Conservation (phyloP, 306 rosid genomes). For the Vachellia pachyceras region DNA sequence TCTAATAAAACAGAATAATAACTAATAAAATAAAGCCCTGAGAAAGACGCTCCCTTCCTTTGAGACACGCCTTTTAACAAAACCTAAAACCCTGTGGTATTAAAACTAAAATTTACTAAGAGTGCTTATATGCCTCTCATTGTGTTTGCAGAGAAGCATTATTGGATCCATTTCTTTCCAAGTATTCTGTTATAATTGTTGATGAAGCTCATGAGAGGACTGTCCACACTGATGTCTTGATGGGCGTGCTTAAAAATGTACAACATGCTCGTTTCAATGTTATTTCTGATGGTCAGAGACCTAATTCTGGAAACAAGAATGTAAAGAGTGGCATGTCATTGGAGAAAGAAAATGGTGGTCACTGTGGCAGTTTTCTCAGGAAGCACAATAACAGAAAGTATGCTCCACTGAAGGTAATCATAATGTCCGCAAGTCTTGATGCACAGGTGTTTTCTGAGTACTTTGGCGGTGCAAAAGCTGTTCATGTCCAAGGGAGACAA, state of each 20-base stretch:
- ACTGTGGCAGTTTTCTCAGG: conserved; percentile 49
- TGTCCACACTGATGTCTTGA: conserved; percentile 88
- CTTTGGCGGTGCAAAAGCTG: conserved; percentile 83
- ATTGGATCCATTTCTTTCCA: conserved; percentile 85
- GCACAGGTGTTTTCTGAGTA: conserved; percentile 86
- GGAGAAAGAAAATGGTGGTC: conserved; percentile 54
- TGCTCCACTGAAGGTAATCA: conserved; percentile 75
- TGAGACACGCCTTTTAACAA: background rate
- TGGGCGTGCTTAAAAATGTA: conserved; percentile 85
- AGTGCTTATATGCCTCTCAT: conserved; percentile 25
- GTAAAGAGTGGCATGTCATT: conserved; percentile 37
- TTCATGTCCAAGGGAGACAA: conserved; percentile 91
- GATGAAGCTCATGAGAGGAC: conserved; percentile 99
- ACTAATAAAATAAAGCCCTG: background rate
- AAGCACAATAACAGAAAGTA: conserved; percentile 55
- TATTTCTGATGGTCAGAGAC: conserved; percentile 37
- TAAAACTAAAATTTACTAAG: conserved; percentile 23
- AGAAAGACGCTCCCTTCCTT: no score
- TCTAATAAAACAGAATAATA: background rate
- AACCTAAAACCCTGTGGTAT: conserved; percentile 2
- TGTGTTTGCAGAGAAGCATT: conserved; percentile 81
- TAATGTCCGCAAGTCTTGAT: conserved; percentile 98
- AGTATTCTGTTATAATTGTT: conserved; percentile 83
- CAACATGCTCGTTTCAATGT: conserved; percentile 72
- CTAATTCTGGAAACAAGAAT: conserved; percentile 46